Percentiles rank a stretch among this genome's conserved stretches.
phyloP scores from a whole-genome alignment of 257 asterid species.

The Jacaranda copaia region DNA sequence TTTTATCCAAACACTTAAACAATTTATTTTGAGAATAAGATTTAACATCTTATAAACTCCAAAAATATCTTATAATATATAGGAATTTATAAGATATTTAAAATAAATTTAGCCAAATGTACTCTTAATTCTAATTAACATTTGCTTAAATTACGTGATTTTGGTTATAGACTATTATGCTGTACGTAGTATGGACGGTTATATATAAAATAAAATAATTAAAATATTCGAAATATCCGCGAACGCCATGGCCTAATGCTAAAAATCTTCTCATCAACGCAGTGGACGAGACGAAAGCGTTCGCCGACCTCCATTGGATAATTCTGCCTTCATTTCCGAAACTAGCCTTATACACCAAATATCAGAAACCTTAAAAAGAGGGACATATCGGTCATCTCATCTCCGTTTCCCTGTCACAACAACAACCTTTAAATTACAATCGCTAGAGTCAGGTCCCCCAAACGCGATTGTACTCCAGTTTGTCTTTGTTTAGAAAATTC shows the following conservation, averaged over 20 bases:
- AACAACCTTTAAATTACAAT: conserved; percentile 34
- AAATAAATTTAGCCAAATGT: too few relatives aligned
- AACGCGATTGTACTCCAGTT: not conserved
- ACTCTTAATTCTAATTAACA: too few relatives aligned
- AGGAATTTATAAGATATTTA: too few relatives aligned
- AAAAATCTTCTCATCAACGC: conserved; percentile 28
- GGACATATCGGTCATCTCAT: conserved; percentile 36
- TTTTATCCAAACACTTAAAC: too few relatives aligned
- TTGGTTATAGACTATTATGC: too few relatives aligned
- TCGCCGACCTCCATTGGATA: conserved; percentile 23
- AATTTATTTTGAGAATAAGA: too few relatives aligned
- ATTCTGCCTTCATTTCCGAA: conserved; percentile 16
- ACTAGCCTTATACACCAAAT: not conserved
- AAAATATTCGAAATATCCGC: too few relatives aligned
- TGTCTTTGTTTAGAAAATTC: not conserved
- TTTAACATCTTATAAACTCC: too few relatives aligned
- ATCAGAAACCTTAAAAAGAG: not conserved
- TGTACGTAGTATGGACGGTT: too few relatives aligned
- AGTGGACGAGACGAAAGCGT: conserved; percentile 33
- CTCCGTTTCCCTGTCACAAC: not conserved
- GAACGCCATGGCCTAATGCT: not conserved
- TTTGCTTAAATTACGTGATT: too few relatives aligned
- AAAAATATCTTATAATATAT: too few relatives aligned
- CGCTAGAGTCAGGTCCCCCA: conserved; percentile 1
- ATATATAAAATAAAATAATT: too few relatives aligned